These are phyloP conservation scores for Backusella tarrabulga DNA, from an alignment of 192 early-diverging fungal genomes.

Conservation along the genomic window DNA sequence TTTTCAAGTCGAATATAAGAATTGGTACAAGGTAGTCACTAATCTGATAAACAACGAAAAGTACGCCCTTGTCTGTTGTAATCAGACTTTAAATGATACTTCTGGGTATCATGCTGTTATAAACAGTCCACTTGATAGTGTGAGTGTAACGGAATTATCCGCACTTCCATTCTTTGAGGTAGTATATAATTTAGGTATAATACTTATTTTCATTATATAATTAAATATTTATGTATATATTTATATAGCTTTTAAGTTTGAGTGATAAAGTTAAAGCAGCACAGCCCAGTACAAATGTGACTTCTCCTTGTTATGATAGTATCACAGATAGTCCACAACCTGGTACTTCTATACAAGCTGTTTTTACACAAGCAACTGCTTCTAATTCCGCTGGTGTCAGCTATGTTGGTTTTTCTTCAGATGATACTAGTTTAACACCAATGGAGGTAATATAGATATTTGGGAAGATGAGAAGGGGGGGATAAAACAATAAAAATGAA, in stretches of 20 bases:
- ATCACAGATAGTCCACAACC: neutral
- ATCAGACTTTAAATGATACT: neutral
- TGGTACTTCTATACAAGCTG: neutral
- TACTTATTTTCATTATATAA: neutral
- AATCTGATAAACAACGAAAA: conserved; percentile 28
- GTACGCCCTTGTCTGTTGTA: conserved; percentile 24
- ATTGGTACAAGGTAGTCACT: conserved; percentile 32
- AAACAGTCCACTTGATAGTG: conserved; percentile 4
- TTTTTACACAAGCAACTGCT: neutral
- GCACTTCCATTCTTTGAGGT: conserved; percentile 14
- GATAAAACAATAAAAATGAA: neutral
- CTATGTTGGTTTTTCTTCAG: conserved; percentile 5
- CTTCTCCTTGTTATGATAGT: conserved; percentile 14
- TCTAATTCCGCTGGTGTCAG: neutral
- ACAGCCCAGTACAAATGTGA: conserved; percentile 1
- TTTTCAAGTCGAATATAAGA: conserved; percentile 26
- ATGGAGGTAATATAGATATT: conserved; percentile 8
- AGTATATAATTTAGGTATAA: neutral
- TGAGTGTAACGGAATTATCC: neutral
- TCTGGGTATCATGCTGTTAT: conserved; percentile 12
- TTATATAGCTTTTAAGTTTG: conserved; percentile 10
- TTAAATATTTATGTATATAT: neutral
- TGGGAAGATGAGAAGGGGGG: neutral
- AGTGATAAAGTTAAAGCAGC: conserved; percentile 10
- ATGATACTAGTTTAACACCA: conserved; percentile 1